Percentiles rank a stretch among this genome's conserved stretches.
Conservation (phyloP, 306 rosid genomes). For the Clitoria ternatea region DNA sequence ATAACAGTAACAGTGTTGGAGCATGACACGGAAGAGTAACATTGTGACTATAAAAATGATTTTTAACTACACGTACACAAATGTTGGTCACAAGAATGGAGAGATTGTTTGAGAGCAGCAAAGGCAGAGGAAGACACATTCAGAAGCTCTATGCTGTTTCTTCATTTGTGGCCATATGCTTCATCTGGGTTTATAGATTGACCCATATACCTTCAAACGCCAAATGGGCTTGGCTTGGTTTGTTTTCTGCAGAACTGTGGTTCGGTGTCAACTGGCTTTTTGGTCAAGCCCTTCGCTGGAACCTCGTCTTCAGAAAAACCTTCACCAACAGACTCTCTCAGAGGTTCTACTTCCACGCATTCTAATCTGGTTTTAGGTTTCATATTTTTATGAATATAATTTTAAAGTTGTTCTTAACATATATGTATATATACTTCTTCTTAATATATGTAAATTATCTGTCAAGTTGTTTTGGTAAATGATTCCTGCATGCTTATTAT, state of each 20-base stretch:
- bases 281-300: conserved; percentile 54
- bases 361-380: too few species aligned
- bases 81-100: too few species aligned
- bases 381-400: too few species aligned
- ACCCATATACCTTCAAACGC: conserved; percentile 31
- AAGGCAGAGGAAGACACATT: conserved; percentile 26
- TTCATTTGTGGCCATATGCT: conserved; percentile 39
- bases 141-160: conserved; percentile 36
- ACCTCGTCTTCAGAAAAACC: conserved; percentile 35
- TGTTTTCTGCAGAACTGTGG: conserved; percentile 57
- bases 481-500: too few species aligned
- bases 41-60: too few species aligned
- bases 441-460: too few species aligned
- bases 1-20: too few species aligned
- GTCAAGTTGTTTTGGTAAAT: too few species aligned
- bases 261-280: conserved; percentile 60
- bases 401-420: too few species aligned
- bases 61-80: too few species aligned
- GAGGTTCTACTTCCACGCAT: conserved; percentile 22
- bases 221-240: conserved; percentile 45
- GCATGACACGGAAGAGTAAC: too few species aligned
- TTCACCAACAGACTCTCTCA: conserved; percentile 48
- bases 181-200: conserved; percentile 47
- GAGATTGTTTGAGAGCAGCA: conserved; percentile 48
- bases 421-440: too few species aligned